These are phyloP conservation scores for Lentinula lateritia DNA, from an alignment of 768 basidiomycete species.

Conservation along the genomic window DNA sequence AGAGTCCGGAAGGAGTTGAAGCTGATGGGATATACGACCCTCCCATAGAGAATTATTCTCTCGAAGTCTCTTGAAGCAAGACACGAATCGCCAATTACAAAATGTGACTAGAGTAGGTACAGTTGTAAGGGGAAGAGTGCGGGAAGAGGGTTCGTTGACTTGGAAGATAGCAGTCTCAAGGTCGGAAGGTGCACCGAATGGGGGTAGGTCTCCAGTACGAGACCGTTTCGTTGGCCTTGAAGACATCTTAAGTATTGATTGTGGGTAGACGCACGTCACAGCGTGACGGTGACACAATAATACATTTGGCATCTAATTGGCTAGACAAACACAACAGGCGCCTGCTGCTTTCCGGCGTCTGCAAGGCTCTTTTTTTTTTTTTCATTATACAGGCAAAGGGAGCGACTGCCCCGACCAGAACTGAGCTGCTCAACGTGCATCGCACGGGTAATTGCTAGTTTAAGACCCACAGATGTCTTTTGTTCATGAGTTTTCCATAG, in stretches of 20 bases:
- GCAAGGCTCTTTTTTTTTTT: too few relatives aligned
- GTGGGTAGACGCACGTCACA: too few relatives aligned
- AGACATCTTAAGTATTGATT: background rate
- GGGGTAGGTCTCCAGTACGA: conserved; percentile 10
- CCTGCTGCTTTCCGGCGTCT: too few relatives aligned
- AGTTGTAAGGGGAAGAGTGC: conserved; percentile 25
- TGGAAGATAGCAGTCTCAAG: conserved; percentile 22
- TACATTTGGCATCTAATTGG: too few relatives aligned
- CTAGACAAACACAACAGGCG: too few relatives aligned
- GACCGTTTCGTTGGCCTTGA: conserved; percentile 21
- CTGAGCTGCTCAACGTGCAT: too few relatives aligned
- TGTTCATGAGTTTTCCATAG: too few relatives aligned
- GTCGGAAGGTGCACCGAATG: conserved; percentile 37
- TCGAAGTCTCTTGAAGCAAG: conserved; percentile 35
- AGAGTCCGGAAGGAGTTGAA: conserved; percentile 47
- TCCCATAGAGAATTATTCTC: conserved; percentile 33
- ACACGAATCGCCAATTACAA: conserved; percentile 48
- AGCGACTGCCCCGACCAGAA: too few relatives aligned
- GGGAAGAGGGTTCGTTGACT: conserved; percentile 39
- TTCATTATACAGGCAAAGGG: too few relatives aligned
- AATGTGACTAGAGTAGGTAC: conserved; percentile 43
- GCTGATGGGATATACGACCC: conserved; percentile 23
- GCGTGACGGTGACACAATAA: too few relatives aligned
- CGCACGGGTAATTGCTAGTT: too few relatives aligned
- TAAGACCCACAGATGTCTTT: too few relatives aligned